Base-by-base conservation (phyloP, 768 basidiomycete species). In the Austroboletus eburneus region DNA sequence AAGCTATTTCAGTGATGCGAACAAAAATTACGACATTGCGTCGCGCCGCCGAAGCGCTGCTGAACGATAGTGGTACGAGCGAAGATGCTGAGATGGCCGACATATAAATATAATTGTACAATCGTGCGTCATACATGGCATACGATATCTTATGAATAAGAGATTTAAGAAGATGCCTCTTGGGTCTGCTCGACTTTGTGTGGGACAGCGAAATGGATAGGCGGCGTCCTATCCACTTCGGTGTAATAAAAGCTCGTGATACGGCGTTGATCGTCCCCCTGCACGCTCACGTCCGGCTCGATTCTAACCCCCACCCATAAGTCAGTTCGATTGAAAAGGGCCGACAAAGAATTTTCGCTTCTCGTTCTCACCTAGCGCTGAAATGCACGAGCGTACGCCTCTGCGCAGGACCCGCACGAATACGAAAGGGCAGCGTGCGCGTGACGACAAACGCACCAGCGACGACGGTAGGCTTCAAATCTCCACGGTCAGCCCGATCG, bases 1-100 rank as follows among this genome's bases (percentile, higher is more conserved):
- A 93, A 58, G 76, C 92, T 0, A 77, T 93, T 52, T 71, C 75
- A 22, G 83, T 96, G 37, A 84, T 97, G 80, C 75, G 91, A 37
- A 74, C 74, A 30, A 98, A 98, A 63, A 78, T 96, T 16, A 67
- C 71, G 3, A 69, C 67, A 5, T 72, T 90, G 16, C 73, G 75
- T 34, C 66, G 68, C 13, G 85, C 84, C 0, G 83, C 81, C 2
- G 75, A 81, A 61, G 74, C 71, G 7, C 66, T 90, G 9, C 67
- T 78, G 20, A 70, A 73, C 23, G 72, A 75, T 41, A 55, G 59
- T 20, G 66, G 52, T 38, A 32, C 73, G 32, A 70, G 69, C 37
- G 71, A 57, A 24, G 83, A 85, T 56, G 71, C 80, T 16, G 70
- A 75, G 37, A 85, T 85, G 83, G 68, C 58, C 21, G 72, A 73